Evolutionary conservation across 2,329 filamentous ascomycete species (phyloP), one percentile per base, ranked within the genome.

Genomic region (Verticillium klebahnii): DNA sequence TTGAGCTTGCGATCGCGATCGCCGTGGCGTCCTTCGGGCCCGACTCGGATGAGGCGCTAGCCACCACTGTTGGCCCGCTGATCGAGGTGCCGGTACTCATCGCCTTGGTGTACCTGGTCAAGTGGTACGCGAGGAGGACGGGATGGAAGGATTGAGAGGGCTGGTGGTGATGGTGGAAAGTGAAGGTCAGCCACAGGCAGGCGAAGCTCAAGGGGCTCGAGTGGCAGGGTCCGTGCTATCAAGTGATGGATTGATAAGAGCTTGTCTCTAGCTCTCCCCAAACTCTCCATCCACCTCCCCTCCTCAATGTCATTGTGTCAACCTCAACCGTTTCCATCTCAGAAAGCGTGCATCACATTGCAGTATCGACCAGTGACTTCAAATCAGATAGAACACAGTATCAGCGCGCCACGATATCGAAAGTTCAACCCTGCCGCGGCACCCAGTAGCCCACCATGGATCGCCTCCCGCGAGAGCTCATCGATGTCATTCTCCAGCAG

Each of bases 1-100:
- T 97, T 69, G 93, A 97, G 77, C 78, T 97, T 29, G 92, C 93
- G 0, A 96, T 97, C 75, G 92, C 92, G 0, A 92, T 97, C 0
- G 91, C 91, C 0, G 88, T 96, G 3, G 89, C 92, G 0, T 89
- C 89, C 0, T 96, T 90, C 75, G 93, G 92, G 0, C 82, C 89
- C 0, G 78, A 89, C 50, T 94, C 90, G 68, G 87, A 93, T 58
- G 88, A 96, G 74, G 92, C 92, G 0, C 78, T 96, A 55, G 92
- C 93, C 1, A 82, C 90, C 8, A 96, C 92, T 0, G 92, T 96
- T 0, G 92, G 92, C 0, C 93, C 93, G 2, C 74, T 96, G 66
- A 90, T 97, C 59, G 92, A 97, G 71, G 92, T 96, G 3, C 92
- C 92, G 0, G 91, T 96, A 1, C 72, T 96, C 63, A 70, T 97